Percentiles rank a stretch among this genome's conserved stretches.
These are phyloP conservation scores for Xerocomellus intermedius DNA, from an alignment of 768 basidiomycete species.

Conservation along the genomic window DNA sequence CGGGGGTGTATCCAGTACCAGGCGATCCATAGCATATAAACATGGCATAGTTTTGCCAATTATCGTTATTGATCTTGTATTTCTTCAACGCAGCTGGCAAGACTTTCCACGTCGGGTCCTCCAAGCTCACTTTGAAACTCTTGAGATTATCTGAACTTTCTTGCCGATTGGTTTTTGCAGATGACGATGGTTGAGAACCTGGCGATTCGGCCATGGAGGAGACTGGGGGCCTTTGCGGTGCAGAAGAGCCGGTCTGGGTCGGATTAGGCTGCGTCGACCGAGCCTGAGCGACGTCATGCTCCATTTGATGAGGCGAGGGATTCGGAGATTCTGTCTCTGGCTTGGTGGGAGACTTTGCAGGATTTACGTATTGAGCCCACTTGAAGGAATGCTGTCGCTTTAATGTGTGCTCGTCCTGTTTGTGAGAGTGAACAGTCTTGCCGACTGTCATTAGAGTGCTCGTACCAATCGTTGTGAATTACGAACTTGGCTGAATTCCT, in stretches of 20 bases:
- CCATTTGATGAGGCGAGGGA: conserved; percentile 72
- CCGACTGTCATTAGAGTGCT: background rate
- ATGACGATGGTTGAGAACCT: conserved; percentile 26
- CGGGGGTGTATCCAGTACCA: conserved; percentile 43
- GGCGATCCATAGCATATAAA: conserved; percentile 97
- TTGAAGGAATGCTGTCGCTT: conserved; percentile 81
- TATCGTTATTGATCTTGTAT: conserved; percentile 97
- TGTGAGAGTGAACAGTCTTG: conserved; percentile 8
- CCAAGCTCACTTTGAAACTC: conserved; percentile 95
- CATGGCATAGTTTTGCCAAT: conserved; percentile 99
- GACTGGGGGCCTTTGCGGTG: conserved; percentile 34
- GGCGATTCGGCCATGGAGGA: conserved; percentile 32
- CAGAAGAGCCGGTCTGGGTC: conserved; percentile 15
- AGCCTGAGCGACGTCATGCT: conserved; percentile 58
- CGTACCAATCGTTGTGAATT: conserved; percentile 28
- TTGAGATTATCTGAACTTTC: conserved; percentile 77
- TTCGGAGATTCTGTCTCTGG: conserved; percentile 72
- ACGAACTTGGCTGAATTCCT: conserved; percentile 56
- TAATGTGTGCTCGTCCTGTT: conserved; percentile 45
- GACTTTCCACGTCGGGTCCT: conserved; percentile 99
- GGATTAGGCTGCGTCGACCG: conserved; percentile 28
- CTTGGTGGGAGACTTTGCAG: conserved; percentile 80
- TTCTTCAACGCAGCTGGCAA: conserved; percentile 97
- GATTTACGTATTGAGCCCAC: conserved; percentile 81
- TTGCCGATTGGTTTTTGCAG: conserved; percentile 47